Conservation (phyloP, 371 early-diverging fungal species). For the Funneliformis caledonium region DNA sequence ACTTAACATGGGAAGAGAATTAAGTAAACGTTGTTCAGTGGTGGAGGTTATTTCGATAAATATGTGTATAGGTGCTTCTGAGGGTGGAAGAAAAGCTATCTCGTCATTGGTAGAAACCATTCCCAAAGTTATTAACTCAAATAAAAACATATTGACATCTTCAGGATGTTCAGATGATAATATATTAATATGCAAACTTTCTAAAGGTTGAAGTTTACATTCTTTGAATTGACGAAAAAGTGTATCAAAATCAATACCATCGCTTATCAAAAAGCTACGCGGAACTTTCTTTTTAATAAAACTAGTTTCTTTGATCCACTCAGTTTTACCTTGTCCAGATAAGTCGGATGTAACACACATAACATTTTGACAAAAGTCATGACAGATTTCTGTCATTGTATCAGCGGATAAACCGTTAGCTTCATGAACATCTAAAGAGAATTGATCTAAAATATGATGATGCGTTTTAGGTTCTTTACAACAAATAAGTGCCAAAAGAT, state of each 20-base stretch:
- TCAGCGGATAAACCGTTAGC: constrained; percentile 6
- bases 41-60: constrained; percentile 37
- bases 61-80: neutral
- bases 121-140: constrained; percentile 35
- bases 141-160: constrained; percentile 39
- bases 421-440: constrained; percentile 7
- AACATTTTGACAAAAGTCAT: constrained; percentile 21
- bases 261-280: constrained; percentile 29
- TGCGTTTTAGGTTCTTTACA: neutral
- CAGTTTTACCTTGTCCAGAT: constrained; percentile 39
- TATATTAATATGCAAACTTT: constrained; percentile 36
- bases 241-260: constrained; percentile 10
- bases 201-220: neutral
- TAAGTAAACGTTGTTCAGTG: constrained; percentile 28
- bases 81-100: constrained; percentile 5
- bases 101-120: constrained; percentile 9
- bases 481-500: constrained; percentile 18
- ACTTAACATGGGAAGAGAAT: constrained; percentile 9
- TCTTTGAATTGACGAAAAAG: constrained; percentile 5
- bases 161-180: neutral
- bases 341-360: constrained; percentile 18
- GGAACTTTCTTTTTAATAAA: constrained; percentile 14
- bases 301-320: constrained; percentile 24
- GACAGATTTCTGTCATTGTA: constrained; percentile 14
- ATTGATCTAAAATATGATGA: constrained; percentile 39